Conservation (phyloP, 2,329 filamentous ascomycete species). For the Xylariaceae sp. region DNA sequence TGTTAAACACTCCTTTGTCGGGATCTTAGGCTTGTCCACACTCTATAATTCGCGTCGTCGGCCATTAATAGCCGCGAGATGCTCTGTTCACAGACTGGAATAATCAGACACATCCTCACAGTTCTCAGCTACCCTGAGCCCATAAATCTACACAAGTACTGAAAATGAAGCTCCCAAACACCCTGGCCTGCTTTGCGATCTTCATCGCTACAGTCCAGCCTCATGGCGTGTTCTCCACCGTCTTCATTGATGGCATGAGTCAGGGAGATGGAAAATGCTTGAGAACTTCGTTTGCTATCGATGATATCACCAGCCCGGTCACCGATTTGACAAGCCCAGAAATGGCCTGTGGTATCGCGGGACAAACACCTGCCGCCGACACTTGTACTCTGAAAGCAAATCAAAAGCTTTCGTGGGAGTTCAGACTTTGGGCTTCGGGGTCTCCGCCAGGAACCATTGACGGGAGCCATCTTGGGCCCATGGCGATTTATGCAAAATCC, state of each 20-base stretch:
- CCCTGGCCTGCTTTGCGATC: neutral
- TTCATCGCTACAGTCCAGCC: neutral
- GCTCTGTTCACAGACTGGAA: neutral
- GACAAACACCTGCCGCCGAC: constrained; percentile 4
- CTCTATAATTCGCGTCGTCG: too few relatives aligned
- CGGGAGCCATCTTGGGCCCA: constrained; percentile 7
- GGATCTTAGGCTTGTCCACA: too few relatives aligned
- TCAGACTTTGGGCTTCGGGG: constrained; percentile 8
- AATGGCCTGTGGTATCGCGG: constrained; percentile 12
- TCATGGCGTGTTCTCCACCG: constrained; percentile 11
- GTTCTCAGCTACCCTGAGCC: too few relatives aligned
- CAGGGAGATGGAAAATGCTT: constrained; percentile 12
- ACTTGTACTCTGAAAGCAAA: constrained; percentile 5
- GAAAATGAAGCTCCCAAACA: constrained; percentile 3
- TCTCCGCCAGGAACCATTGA: constrained; percentile 10
- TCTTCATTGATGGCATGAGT: constrained; percentile 11
- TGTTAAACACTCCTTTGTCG: too few relatives aligned
- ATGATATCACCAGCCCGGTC: constrained; percentile 11
- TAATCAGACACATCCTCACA: too few relatives aligned
- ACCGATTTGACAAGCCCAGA: constrained; percentile 8
- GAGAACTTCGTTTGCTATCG: constrained; percentile 6
- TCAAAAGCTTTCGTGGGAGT: constrained; percentile 13
- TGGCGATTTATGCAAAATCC: constrained; percentile 14
- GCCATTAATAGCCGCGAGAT: neutral
- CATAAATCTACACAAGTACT: neutral